Evolutionary conservation across 352 stramenopile species (phyloP), one percentile per base, ranked within the genome.

Genomic region (Phytophthora nicotianae): DNA sequence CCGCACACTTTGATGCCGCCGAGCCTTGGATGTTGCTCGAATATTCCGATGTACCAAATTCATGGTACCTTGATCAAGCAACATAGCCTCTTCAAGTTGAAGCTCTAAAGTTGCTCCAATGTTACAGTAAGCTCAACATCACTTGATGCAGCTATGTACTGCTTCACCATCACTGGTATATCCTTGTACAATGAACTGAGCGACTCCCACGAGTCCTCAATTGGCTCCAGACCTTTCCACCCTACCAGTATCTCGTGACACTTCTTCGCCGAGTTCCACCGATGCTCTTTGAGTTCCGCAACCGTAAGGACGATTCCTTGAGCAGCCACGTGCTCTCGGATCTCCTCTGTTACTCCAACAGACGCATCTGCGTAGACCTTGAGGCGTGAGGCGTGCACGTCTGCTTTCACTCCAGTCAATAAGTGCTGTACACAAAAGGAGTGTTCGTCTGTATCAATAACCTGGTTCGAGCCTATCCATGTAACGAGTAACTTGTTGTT

Each of bases 361-460:
- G 47, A 45, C 4, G 23, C 42, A 63, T 79, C 62, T 10, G 50
- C 51, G 14, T 77, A 77, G 26, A 77, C 62, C 46, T 79, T 80
- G 2, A 79, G 11, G 14, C 57, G 54, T 29, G 64, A 77, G 2
- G 52, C 14, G 20, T 80, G 64, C 2, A 76, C 68, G 33, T 79
- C 61, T 24, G 38, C 49, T 42, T 62, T 29, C 5, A 51, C 65
- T 4, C 48, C 52, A 17, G 68, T 70, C 42, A 56, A 35, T 29
- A 63, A 11, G 19, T 54, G 46, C 11, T 26, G 75, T 23, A 80
- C 35, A 4, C 51, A 27, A 46, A 67, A 74, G 1, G 47, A 68
- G 41, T 72, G 64, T 35, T 67, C 38, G 32, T 64, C 38, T 16
- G 54, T 43, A 38, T 52, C 26, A 13, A 61, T 40, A 0, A 79